Conservation (phyloP, 83 land plant genomes). For the Thuja plicata region DNA sequence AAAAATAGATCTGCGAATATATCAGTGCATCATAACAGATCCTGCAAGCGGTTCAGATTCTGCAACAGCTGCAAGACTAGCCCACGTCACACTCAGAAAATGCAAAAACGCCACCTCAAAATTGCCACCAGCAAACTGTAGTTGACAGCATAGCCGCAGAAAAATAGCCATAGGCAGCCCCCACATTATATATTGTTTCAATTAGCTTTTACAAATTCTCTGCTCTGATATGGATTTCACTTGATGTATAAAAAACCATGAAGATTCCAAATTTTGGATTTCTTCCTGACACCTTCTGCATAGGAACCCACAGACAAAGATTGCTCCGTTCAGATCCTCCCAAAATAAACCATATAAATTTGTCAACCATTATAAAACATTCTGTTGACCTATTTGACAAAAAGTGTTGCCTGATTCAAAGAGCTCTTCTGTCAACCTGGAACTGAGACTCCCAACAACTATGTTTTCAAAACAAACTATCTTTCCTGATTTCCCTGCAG, state of each 20-base stretch:
- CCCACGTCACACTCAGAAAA: background rate
- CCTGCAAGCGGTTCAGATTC: background rate
- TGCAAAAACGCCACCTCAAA: conserved; percentile 15
- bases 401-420: background rate
- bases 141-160: conserved; percentile 13
- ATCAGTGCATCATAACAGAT: conserved; percentile 6
- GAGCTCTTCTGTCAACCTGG: background rate
- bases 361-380: background rate
- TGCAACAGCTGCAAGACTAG: conserved; percentile 14
- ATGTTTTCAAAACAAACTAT: background rate
- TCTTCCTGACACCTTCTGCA: background rate
- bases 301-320: background rate
- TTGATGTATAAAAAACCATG: background rate
- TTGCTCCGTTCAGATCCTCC: conserved; percentile 6
- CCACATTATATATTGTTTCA: conserved; percentile 4
- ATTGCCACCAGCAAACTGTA: conserved; percentile 18
- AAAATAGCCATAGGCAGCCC: conserved; percentile 10
- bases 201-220: background rate
- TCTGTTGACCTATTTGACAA: background rate
- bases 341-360: background rate
- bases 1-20: conserved; percentile 9
- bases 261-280: conserved; percentile 10
- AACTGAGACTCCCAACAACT: background rate
- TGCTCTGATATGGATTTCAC: conserved; percentile 13
- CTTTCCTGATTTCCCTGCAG: conserved; percentile 3